phyloP scores from a whole-genome alignment of 306 rosid species.

The Rosa persica region DNA sequence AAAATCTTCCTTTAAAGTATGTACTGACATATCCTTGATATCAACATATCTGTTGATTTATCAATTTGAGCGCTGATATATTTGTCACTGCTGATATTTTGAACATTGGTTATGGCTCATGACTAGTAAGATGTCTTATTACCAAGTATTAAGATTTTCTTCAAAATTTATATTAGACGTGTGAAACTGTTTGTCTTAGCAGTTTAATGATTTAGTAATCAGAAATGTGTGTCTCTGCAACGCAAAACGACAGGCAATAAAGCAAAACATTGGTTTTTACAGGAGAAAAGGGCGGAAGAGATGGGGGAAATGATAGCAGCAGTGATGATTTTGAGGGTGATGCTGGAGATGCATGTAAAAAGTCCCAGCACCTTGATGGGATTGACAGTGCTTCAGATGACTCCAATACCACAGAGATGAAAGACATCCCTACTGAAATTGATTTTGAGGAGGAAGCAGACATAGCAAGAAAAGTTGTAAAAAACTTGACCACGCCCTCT shows the following conservation, averaged over 20 bases:
- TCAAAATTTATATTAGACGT: background rate
- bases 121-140: background rate
- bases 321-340: slow-evolving; percentile 51
- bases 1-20: background rate
- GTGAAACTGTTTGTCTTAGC: background rate
- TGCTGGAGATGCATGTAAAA: slow-evolving; percentile 23
- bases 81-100: background rate
- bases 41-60: background rate
- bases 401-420: slow-evolving; percentile 33
- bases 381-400: slow-evolving; percentile 41
- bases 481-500: slow-evolving; percentile 57
- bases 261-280: slow-evolving; percentile 25
- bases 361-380: slow-evolving; percentile 36
- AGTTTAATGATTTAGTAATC: background rate
- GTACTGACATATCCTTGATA: background rate
- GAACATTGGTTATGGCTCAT: background rate
- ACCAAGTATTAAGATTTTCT: background rate
- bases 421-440: slow-evolving; percentile 43
- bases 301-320: slow-evolving; percentile 43
- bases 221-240: background rate
- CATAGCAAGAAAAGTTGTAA: slow-evolving; percentile 75
- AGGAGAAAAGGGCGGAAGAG: slow-evolving; percentile 49
- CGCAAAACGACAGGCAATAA: slow-evolving; percentile 1
- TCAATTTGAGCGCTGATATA: background rate
- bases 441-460: slow-evolving; percentile 85